Conservation (phyloP, 169 alveolate genomes). For the Plasmodium cynomolgi region DNA sequence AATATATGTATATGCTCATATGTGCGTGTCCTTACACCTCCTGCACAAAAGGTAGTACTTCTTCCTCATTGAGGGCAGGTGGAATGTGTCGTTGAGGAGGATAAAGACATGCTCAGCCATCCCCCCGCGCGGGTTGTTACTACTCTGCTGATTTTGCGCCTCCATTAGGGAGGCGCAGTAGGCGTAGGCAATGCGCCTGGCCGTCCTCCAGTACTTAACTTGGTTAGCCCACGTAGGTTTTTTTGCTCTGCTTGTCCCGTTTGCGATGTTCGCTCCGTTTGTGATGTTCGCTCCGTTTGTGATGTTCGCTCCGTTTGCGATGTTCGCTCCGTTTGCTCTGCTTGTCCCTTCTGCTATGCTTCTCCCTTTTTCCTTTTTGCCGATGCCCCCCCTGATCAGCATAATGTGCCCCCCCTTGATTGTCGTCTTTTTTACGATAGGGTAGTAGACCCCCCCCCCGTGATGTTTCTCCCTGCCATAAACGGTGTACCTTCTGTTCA, state of each 20-base stretch:
- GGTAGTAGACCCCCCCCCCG: background rate
- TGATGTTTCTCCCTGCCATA: slow-evolving; percentile 1
- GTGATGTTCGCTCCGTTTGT: no score
- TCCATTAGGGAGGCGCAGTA: slow-evolving; percentile 22
- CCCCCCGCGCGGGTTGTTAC: background rate
- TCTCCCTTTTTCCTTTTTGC: slow-evolving; percentile 17
- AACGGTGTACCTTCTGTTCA: slow-evolving; percentile 20
- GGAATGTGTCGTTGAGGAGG: slow-evolving; percentile 62
- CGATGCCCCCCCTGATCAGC: background rate
- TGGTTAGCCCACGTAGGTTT: slow-evolving; percentile 25
- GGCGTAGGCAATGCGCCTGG: slow-evolving; percentile 55
- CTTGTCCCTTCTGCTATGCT: no score
- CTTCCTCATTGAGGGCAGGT: slow-evolving; percentile 71
- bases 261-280: background rate
- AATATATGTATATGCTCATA: background rate
- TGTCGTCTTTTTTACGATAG: background rate
- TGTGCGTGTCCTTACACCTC: slow-evolving; percentile 8
- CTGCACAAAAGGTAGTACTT: slow-evolving; percentile 32
- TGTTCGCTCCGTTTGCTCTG: no score
- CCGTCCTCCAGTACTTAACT: slow-evolving; percentile 31
- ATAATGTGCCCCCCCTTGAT: background rate
- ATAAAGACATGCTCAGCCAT: background rate
- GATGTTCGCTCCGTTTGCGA: no score
- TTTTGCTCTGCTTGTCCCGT: background rate
- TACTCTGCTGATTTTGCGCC: background rate